Evolutionary conservation across 2,329 filamentous ascomycete species (phyloP), one percentile per base, ranked within the genome.

Genomic region (Neocatenulostroma microsporum): DNA sequence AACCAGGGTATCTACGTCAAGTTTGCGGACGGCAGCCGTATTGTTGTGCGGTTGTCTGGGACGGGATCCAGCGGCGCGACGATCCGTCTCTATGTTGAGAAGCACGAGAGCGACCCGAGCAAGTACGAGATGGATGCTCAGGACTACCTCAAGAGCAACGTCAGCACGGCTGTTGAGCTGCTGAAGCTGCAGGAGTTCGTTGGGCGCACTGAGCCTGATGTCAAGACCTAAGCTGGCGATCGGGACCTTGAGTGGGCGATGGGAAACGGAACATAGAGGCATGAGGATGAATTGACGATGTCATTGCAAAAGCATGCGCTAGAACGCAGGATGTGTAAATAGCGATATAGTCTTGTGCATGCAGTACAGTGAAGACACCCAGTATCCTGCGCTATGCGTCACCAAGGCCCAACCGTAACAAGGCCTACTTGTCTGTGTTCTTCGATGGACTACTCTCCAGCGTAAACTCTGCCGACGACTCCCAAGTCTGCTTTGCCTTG

Each of bases 71-170:
- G 85, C 33, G 91, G 91, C 39, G 91, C 91, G 31, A 98, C 91
- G 21, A 96, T 98, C 60, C 84, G 91, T 46, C 73, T 98, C 50
- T 98, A 98, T 66, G 81, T 98, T 50, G 91, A 98, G 76, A 89
- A 91, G 72, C 84, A 96, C 70, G 88, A 84, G 63, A 76, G 69
- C 47, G 86, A 96, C 57, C 70, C 79, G 44, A 79, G 75, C 44
- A 87, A 79, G 42, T 93, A 91, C 58, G 76, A 71, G 40, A 62
- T 82, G 56, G 85, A 93, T 62, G 87, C 88, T 11, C 91, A 98
- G 67, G 87, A 89, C 40, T 98, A 94, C 71, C 74, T 98, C 54
- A 82, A 84, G 71, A 83, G 85, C 40, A 86, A 93, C 59, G 85
- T 98, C 56, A 75, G 81, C 59, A 76, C 94, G 51, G 85, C 89